Conservation (phyloP, 495 filamentous ascomycete species). For the Neurospora sublineolata region DNA sequence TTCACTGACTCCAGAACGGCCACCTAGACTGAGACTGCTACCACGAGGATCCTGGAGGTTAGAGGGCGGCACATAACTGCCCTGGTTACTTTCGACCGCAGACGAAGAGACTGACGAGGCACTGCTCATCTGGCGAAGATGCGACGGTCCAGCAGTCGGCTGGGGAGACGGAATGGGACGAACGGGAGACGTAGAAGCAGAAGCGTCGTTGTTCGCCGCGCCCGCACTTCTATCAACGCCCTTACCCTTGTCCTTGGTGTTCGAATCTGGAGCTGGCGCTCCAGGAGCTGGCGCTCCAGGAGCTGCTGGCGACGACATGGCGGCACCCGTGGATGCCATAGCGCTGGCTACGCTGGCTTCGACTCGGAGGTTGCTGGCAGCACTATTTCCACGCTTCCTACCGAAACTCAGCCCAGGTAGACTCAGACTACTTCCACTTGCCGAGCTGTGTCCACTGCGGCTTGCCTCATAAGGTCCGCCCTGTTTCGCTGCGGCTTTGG, state of each 20-base stretch:
- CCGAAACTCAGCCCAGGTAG: constrained; percentile 33
- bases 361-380: constrained; percentile 35
- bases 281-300: constrained; percentile 11
- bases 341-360: constrained; percentile 29
- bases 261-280: constrained; percentile 8
- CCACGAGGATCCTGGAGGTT: constrained; percentile 35
- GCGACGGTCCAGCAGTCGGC: constrained; percentile 45
- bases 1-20: constrained; percentile 23
- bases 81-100: constrained; percentile 50
- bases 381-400: constrained; percentile 44
- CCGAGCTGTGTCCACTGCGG: constrained; percentile 32
- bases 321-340: constrained; percentile 13
- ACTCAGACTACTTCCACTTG: constrained; percentile 42
- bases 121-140: constrained; percentile 69
- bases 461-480: constrained; percentile 33
- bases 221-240: constrained; percentile 49
- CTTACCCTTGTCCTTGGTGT: constrained; percentile 62
- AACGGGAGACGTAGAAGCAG: constrained; percentile 7
- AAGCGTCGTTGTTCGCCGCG: constrained; percentile 7
- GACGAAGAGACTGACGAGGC: constrained; percentile 74
- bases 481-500: constrained; percentile 51
- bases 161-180: constrained; percentile 29
- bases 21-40: constrained; percentile 30
- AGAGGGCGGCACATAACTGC: constrained; percentile 34
- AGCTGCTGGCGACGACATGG: constrained; percentile 13